Evolutionary conservation across 176 grass and related monocot genomes (phyloP).

Genomic region (Microstegium vimineum): DNA sequence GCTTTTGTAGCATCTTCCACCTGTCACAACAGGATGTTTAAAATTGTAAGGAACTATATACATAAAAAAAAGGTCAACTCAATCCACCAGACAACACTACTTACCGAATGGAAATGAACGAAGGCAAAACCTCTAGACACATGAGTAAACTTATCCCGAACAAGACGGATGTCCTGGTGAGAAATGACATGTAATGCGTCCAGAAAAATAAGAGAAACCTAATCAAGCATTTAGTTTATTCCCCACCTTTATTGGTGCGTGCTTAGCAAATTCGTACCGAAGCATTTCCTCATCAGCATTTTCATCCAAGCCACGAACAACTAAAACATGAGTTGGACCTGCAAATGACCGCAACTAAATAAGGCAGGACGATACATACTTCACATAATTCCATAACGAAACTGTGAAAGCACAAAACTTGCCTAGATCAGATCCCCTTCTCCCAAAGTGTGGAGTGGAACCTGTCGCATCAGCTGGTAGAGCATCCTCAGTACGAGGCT

Average conservation of each 20-base stretch:
- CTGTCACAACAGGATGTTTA: constrained; percentile 38
- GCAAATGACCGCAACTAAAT: constrained; percentile 34
- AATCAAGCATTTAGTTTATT: constrained; percentile 21
- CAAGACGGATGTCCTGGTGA: constrained; percentile 90
- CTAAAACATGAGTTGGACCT: constrained; percentile 99
- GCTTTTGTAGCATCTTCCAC: constrained; percentile 97
- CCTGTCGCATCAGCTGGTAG: constrained; percentile 62
- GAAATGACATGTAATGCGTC: constrained; percentile 12
- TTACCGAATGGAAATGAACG: constrained; percentile 96
- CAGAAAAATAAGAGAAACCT: neutral
- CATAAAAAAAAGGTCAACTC: neutral
- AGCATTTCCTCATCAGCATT: constrained; percentile 99
- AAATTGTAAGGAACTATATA: constrained; percentile 11
- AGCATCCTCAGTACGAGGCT: constrained; percentile 87
- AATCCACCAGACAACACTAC: constrained; percentile 12
- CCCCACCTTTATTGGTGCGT: constrained; percentile 85
- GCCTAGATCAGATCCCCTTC: constrained; percentile 81
- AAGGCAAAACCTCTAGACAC: constrained; percentile 98
- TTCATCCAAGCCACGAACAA: constrained; percentile 95
- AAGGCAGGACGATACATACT: constrained; percentile 16
- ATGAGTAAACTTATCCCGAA: constrained; percentile 98
- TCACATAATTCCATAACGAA: constrained; percentile 19
- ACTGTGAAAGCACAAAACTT: constrained; percentile 32
- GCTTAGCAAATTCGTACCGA: constrained; percentile 95
- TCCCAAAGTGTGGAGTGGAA: constrained; percentile 52